Conservation (phyloP, 108 stramenopile genomes). For the Fistulifera solaris region DNA sequence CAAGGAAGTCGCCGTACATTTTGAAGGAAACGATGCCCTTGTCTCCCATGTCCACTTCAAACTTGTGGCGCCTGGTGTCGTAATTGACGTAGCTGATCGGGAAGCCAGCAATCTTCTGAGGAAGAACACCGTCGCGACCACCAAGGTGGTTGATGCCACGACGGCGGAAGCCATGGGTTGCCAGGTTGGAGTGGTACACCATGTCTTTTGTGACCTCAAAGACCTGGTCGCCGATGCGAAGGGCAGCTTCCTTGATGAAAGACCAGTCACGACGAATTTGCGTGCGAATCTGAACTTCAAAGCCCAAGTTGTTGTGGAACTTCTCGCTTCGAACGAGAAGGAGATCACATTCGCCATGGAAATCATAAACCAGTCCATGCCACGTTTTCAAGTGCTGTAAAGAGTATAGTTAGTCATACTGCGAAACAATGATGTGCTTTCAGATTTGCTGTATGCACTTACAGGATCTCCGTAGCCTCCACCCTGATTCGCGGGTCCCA, state of each 20-base stretch:
- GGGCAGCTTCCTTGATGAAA: conserved; percentile 6
- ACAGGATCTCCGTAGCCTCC: no score
- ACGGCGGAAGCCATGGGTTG: no score
- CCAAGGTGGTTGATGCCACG: neutral
- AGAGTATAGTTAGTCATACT: no score
- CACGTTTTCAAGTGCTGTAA: conserved; percentile 9
- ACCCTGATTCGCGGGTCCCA: no score
- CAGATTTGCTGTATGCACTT: no score
- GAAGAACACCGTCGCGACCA: neutral
- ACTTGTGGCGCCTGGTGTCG: neutral
- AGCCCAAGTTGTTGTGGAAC: neutral
- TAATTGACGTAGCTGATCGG: neutral
- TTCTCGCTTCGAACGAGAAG: neutral
- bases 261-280: conserved; percentile 6
- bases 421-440: no score
- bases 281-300: conserved; percentile 11
- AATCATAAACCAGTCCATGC: conserved; percentile 3
- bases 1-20: neutral
- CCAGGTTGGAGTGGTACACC: neutral
- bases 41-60: conserved; percentile 1
- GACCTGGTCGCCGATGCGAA: conserved; percentile 7
- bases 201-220: conserved; percentile 6
- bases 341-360: conserved; percentile 16
- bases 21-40: neutral
- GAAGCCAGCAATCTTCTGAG: conserved; percentile 2